phyloP scores from a whole-genome alignment of 169 alveolate genomes.

The Gregarina niphandrodes region DNA sequence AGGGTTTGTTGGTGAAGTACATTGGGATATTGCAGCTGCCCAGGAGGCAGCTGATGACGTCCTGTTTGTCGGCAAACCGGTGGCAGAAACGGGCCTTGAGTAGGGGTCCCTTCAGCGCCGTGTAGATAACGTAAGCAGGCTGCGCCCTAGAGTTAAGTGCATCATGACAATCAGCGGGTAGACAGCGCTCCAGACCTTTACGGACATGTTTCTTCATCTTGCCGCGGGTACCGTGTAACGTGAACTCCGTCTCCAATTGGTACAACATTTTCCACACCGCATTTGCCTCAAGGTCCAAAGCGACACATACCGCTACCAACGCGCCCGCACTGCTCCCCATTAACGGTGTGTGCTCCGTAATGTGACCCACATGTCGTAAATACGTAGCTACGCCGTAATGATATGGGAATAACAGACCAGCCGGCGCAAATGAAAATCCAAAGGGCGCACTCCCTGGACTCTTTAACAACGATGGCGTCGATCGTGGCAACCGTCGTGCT shows the following conservation, averaged over 20 bases:
- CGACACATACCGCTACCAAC: conserved; percentile 1
- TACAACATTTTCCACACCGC: neutral
- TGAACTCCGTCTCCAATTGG: conserved; percentile 1
- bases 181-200: conserved; percentile 4
- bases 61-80: conserved; percentile 1
- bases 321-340: conserved; percentile 10
- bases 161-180: conserved; percentile 12
- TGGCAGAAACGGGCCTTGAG: conserved; percentile 6
- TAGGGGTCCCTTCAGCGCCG: conserved; percentile 1
- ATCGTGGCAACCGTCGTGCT: too few species aligned
- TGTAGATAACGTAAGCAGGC: conserved; percentile 7
- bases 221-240: conserved; percentile 4
- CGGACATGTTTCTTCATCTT: conserved; percentile 5
- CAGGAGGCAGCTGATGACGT: conserved; percentile 11
- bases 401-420: conserved; percentile 17
- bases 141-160: conserved; percentile 7
- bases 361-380: conserved; percentile 7
- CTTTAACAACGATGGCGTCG: too few species aligned
- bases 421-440: conserved; percentile 23
- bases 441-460: too few species aligned
- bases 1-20: conserved; percentile 13
- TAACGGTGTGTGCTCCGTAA: conserved; percentile 13
- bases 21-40: conserved; percentile 19
- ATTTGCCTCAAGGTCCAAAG: neutral
- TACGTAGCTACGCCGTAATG: conserved; percentile 11